Conservation (phyloP, 2,329 filamentous ascomycete genomes). For the Sporothrix luriei region DNA sequence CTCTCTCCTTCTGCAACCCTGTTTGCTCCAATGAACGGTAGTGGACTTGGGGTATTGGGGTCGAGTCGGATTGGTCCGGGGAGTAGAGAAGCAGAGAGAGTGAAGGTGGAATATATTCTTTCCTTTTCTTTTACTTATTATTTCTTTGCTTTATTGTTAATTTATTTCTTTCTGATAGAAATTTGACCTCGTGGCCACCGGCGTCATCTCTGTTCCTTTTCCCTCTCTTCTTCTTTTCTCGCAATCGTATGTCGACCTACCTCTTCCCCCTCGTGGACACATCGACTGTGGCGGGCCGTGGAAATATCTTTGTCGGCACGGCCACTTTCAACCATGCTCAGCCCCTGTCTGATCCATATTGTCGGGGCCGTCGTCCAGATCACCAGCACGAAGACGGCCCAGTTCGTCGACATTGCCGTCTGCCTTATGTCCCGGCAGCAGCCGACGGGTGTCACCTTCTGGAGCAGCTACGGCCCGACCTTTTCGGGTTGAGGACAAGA, state of each 20-base stretch:
- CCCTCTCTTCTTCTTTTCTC: background rate
- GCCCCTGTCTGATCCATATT: conserved; percentile 24
- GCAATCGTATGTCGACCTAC: background rate
- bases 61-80: background rate
- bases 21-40: background rate
- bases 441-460: conserved; percentile 26
- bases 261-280: background rate
- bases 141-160: too few relatives aligned
- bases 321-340: conserved; percentile 22
- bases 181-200: background rate
- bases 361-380: conserved; percentile 19
- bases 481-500: background rate
- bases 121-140: too few relatives aligned
- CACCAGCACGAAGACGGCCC: conserved; percentile 14
- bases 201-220: background rate
- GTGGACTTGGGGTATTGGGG: background rate
- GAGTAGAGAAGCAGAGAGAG: background rate
- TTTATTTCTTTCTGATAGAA: background rate
- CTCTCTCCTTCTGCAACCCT: too few relatives aligned
- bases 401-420: conserved; percentile 29
- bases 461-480: conserved; percentile 25
- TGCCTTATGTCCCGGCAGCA: conserved; percentile 26
- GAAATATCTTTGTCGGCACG: conserved; percentile 21
- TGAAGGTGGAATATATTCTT: too few relatives aligned
- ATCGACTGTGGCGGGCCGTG: conserved; percentile 16